phyloP scores from a whole-genome alignment of 176 grass and related monocot genomes.

The Oryza longistaminata region DNA sequence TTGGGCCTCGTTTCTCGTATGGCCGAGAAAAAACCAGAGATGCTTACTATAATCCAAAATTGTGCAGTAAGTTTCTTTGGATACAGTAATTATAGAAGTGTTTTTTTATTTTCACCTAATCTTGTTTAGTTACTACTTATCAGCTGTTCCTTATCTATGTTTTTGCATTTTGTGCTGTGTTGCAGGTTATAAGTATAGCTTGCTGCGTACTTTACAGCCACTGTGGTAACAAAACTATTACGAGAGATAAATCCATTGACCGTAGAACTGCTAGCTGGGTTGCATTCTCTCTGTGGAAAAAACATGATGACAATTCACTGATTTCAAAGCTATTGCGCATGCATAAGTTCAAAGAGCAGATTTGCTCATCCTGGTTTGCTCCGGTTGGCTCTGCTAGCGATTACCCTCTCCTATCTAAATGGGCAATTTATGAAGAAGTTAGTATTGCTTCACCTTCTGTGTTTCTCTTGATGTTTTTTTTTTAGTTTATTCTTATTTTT shows the following conservation, averaged over 20 bases:
- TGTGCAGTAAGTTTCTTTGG: constrained; percentile 70
- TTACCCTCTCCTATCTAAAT: constrained; percentile 95
- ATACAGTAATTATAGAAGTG: background rate
- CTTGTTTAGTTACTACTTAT: constrained; percentile 17
- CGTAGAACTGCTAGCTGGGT: constrained; percentile 75
- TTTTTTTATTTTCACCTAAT: background rate
- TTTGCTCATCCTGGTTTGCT: constrained; percentile 96
- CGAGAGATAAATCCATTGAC: constrained; percentile 74
- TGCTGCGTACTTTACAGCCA: constrained; percentile 98
- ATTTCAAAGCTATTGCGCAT: constrained; percentile 64
- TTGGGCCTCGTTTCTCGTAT: constrained; percentile 89
- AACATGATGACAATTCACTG: constrained; percentile 66
- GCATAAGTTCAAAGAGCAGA: constrained; percentile 95
- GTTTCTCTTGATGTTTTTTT: constrained; percentile 4
- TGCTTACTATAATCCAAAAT: constrained; percentile 92
- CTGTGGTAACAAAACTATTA: constrained; percentile 81
- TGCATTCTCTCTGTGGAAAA: constrained; percentile 88
- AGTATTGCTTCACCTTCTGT: constrained; percentile 15
- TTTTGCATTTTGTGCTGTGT: constrained; percentile 16
- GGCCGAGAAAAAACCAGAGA: constrained; percentile 83
- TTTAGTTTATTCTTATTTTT: constrained; percentile 33
- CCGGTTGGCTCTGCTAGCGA: constrained; percentile 91
- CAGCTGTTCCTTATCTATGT: background rate
- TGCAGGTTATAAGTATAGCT: constrained; percentile 97
- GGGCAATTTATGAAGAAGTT: constrained; percentile 97